Evolutionary conservation across 192 early-diverging fungal genomes (phyloP).

Genomic region (Podila clonocystis): DNA sequence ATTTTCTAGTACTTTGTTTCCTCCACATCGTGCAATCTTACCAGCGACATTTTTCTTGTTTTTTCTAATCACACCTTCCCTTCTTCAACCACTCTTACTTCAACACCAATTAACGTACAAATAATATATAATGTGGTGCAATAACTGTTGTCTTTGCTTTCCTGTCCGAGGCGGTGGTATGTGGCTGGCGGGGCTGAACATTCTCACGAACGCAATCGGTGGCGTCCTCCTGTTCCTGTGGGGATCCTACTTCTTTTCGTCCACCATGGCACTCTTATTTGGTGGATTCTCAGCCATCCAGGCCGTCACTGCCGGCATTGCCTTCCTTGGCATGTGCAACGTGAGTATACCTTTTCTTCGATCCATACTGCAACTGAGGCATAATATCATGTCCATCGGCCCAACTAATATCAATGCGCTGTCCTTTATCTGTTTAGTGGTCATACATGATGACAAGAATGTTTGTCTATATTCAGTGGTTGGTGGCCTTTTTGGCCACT

Average conservation of each 20-base stretch:
- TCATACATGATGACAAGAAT: conserved; percentile 52
- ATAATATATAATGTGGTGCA: conserved; percentile 40
- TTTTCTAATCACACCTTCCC: background rate
- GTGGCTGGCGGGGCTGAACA: conserved; percentile 28
- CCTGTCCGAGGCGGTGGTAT: conserved; percentile 46
- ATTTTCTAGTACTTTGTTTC: too few species aligned
- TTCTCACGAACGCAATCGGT: conserved; percentile 31
- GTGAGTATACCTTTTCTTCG: background rate
- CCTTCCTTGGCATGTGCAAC: conserved; percentile 47
- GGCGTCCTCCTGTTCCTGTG: conserved; percentile 41
- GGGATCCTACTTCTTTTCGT: conserved; percentile 44
- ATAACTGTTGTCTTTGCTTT: conserved; percentile 51
- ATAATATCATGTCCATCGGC: background rate
- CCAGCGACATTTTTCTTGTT: too few species aligned
- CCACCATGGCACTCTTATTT: conserved; percentile 41
- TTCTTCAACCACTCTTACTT: background rate
- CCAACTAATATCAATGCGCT: background rate
- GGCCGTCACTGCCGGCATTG: conserved; percentile 28
- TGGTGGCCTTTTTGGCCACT: conserved; percentile 27
- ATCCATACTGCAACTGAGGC: too few species aligned
- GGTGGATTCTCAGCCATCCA: conserved; percentile 40
- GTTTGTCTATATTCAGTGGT: conserved; percentile 39
- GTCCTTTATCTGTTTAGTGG: conserved; percentile 16
- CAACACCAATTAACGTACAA: background rate
- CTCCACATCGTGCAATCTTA: too few species aligned